phyloP scores from a whole-genome alignment of 805 yeast genomes.

The Nakazawaea populi region DNA sequence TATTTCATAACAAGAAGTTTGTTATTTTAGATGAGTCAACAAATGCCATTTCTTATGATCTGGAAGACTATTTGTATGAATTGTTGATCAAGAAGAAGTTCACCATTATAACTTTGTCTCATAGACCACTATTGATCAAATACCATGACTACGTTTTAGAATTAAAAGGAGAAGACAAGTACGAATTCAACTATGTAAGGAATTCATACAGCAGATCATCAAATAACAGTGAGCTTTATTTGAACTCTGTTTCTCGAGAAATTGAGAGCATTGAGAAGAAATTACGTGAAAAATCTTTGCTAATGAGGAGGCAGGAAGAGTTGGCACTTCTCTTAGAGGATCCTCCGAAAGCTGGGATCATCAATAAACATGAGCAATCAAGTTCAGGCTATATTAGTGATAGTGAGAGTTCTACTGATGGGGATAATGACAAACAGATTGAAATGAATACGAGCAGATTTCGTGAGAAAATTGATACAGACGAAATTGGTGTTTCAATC shows the following conservation, averaged over 20 bases:
- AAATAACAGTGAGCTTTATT: slow-evolving; percentile 28
- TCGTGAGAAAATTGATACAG: slow-evolving; percentile 15
- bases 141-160: slow-evolving; percentile 77
- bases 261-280: slow-evolving; percentile 60
- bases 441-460: slow-evolving; percentile 16
- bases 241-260: slow-evolving; percentile 69
- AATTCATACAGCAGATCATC: slow-evolving; percentile 13
- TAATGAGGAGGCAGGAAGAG: slow-evolving; percentile 56
- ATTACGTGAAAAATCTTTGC: slow-evolving; percentile 48
- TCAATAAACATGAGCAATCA: slow-evolving; percentile 17
- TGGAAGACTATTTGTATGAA: slow-evolving; percentile 82
- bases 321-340: slow-evolving; percentile 48
- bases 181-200: slow-evolving; percentile 32
- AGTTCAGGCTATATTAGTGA: not conserved
- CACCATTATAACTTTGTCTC: slow-evolving; percentile 77
- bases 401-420: slow-evolving; percentile 26
- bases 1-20: slow-evolving; percentile 75
- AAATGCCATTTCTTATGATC: slow-evolving; percentile 84
- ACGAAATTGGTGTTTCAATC: slow-evolving; percentile 6
- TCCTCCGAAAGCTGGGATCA: slow-evolving; percentile 14
- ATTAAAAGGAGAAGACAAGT: slow-evolving; percentile 51
- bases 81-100: slow-evolving; percentile 61
- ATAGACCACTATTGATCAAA: slow-evolving; percentile 76
- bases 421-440: slow-evolving; percentile 27
- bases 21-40: slow-evolving; percentile 92